phyloP scores from a whole-genome alignment of 441 rosid species.

The Gossypium lobatum region DNA sequence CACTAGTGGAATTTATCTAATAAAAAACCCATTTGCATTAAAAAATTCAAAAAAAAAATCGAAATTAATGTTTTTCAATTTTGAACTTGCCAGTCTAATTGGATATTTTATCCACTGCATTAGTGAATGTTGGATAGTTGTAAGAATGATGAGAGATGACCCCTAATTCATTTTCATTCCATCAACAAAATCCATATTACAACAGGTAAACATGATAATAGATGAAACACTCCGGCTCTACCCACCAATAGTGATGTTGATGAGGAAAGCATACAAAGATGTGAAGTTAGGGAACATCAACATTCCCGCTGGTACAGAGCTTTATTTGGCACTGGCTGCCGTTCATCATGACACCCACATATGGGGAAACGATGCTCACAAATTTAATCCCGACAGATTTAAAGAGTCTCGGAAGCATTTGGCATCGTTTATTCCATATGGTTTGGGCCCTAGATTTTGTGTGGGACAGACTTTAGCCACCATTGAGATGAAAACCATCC shows the following conservation, averaged over 20 bases:
- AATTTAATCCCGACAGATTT: slow-evolving; percentile 71
- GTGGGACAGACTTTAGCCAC: slow-evolving; percentile 65
- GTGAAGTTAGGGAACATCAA: slow-evolving; percentile 54
- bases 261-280: slow-evolving; percentile 36
- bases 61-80: no score
- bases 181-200: background rate
- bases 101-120: no score
- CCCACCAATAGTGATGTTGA: slow-evolving; percentile 49
- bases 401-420: slow-evolving; percentile 46
- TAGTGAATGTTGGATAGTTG: background rate
- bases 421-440: slow-evolving; percentile 55
- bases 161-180: no score
- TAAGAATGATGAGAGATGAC: background rate
- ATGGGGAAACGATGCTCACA: slow-evolving; percentile 69
- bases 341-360: slow-evolving; percentile 56
- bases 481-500: slow-evolving; percentile 42
- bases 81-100: no score
- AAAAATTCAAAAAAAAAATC: no score
- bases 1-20: no score
- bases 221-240: slow-evolving; percentile 72
- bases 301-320: slow-evolving; percentile 57
- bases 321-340: slow-evolving; percentile 36
- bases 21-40: no score
- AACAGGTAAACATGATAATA: slow-evolving; percentile 58
- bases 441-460: slow-evolving; percentile 65